Conservation (phyloP, 768 basidiomycete genomes). For the Favolaschia claudopus region DNA sequence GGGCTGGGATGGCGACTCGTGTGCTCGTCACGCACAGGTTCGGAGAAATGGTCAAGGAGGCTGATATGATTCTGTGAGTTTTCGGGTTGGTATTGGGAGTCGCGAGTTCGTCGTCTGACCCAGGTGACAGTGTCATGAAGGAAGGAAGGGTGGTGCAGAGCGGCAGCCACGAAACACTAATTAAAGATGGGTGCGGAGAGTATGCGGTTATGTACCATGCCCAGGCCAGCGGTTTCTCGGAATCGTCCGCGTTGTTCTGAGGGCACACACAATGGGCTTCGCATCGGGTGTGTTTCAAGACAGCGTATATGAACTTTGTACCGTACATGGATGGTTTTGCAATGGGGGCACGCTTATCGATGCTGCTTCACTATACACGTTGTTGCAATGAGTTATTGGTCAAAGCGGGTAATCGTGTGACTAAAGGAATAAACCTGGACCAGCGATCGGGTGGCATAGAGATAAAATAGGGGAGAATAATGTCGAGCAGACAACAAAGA, state of each 20-base stretch:
- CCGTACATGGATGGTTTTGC: no score
- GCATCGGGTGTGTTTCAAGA: no score
- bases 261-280: no score
- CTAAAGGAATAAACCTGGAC: no score
- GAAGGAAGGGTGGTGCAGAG: constrained; percentile 47
- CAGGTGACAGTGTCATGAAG: constrained; percentile 49
- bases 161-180: constrained; percentile 51
- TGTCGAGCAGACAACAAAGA: no score
- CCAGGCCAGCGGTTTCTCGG: constrained; percentile 16
- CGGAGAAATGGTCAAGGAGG: constrained; percentile 54
- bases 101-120: background rate
- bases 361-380: no score
- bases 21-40: constrained; percentile 66
- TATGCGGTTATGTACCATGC: constrained; percentile 48
- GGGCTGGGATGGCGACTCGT: constrained; percentile 60
- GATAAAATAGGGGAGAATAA: background rate
- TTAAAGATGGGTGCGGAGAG: constrained; percentile 40
- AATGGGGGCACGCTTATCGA: no score
- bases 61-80: constrained; percentile 61
- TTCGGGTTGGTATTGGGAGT: background rate
- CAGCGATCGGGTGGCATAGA: constrained; percentile 5
- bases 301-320: no score
- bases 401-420: no score
- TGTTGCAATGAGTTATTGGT: no score
- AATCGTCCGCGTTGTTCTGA: no score